Conservation (phyloP, 495 filamentous ascomycete genomes). For the Neurospora discreta region DNA sequence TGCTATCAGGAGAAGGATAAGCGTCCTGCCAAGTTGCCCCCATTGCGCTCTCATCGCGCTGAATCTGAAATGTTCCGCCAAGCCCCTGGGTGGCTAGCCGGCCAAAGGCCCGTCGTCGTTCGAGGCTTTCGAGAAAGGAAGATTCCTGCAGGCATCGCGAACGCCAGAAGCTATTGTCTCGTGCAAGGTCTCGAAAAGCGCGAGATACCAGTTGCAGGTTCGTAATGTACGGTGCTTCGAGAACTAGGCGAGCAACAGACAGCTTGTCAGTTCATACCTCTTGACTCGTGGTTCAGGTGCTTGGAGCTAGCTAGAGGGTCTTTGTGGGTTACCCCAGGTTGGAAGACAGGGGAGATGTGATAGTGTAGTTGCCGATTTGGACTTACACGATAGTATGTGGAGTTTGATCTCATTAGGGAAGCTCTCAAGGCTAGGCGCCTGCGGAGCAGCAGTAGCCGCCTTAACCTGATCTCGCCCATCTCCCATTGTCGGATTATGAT, state of each 20-base stretch:
- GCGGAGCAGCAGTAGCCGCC: neutral
- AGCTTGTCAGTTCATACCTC: neutral
- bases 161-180: slow-evolving; percentile 70
- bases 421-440: slow-evolving; percentile 29
- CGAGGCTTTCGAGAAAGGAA: slow-evolving; percentile 37
- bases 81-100: slow-evolving; percentile 14
- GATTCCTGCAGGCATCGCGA: slow-evolving; percentile 63
- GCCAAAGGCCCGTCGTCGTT: slow-evolving; percentile 30
- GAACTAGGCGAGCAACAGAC: slow-evolving; percentile 35
- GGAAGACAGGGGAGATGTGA: neutral
- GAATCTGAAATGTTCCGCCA: slow-evolving; percentile 10
- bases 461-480: neutral
- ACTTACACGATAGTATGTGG: slow-evolving; percentile 63
- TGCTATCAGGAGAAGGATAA: neutral
- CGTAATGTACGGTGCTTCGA: slow-evolving; percentile 57
- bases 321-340: neutral
- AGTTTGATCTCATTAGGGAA: slow-evolving; percentile 71
- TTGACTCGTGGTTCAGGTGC: neutral
- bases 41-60: slow-evolving; percentile 24
- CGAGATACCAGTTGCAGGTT: slow-evolving; percentile 60
- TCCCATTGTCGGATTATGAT: neutral
- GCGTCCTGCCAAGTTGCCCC: slow-evolving; percentile 1
- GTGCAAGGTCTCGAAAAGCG: slow-evolving; percentile 53
- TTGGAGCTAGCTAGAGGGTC: neutral
- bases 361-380: neutral